These are phyloP conservation scores for Flaveria ramosissima DNA, from an alignment of 129 eudicot genomes.

Conservation along the genomic window DNA sequence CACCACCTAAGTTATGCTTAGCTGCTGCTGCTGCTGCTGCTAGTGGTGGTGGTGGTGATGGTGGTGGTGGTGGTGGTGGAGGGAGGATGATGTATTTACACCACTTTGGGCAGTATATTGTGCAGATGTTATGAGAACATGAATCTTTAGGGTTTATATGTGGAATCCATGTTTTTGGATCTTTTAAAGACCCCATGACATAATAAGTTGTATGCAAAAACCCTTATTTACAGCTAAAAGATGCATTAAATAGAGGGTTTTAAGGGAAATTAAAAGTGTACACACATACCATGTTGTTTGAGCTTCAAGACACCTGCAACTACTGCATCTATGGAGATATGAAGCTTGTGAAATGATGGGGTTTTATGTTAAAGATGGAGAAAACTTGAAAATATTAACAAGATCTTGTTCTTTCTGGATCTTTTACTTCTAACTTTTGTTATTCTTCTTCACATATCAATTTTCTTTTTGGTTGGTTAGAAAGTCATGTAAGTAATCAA, in stretches of 20 bases:
- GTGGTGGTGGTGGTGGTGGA: slow-evolving; percentile 62
- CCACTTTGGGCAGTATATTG: slow-evolving; percentile 64
- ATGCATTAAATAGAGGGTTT: slow-evolving; percentile 20
- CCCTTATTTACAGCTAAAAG: neutral
- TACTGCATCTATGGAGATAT: slow-evolving; percentile 8
- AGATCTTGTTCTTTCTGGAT: slow-evolving; percentile 18
- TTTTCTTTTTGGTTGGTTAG: slow-evolving; percentile 52
- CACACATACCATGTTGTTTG: slow-evolving; percentile 10
- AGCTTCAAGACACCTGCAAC: slow-evolving; percentile 14
- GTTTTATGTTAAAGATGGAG: slow-evolving; percentile 25
- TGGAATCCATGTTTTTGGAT: slow-evolving; percentile 63
- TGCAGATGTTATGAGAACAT: slow-evolving; percentile 68
- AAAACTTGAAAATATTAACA: slow-evolving; percentile 15
- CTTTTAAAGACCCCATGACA: slow-evolving; percentile 48
- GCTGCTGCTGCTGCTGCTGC: slow-evolving; percentile 8
- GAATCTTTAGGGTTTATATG: slow-evolving; percentile 52
- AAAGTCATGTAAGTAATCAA: slow-evolving; percentile 55
- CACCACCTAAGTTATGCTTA: slow-evolving; percentile 42
- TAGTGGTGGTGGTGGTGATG: slow-evolving; percentile 58
- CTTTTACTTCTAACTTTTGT: slow-evolving; percentile 19
- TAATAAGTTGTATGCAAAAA: slow-evolving; percentile 7
- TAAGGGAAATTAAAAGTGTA: neutral
- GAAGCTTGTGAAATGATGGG: slow-evolving; percentile 24
- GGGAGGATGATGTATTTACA: slow-evolving; percentile 61
- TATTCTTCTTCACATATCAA: slow-evolving; percentile 24